Evolutionary conservation across 2,329 filamentous ascomycete species (phyloP).

Genomic region (Hymenoscyphus occultus): DNA sequence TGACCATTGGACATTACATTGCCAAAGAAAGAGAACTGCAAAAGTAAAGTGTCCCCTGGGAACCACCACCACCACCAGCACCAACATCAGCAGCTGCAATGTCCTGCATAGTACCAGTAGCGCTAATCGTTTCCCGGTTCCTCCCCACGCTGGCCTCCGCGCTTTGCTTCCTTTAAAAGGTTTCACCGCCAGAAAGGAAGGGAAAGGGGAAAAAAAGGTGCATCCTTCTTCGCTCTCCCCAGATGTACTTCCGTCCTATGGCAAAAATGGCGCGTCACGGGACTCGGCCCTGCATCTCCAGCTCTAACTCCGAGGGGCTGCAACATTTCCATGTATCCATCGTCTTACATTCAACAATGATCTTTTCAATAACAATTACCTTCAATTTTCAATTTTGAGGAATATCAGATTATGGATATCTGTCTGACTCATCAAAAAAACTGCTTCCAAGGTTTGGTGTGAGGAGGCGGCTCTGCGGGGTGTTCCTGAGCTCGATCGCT

Average conservation of each 20-base stretch:
- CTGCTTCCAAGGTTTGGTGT: background rate
- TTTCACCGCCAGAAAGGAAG: conserved; percentile 27
- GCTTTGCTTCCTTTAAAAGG: conserved; percentile 8
- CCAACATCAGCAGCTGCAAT: conserved; percentile 13
- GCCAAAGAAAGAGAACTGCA: conserved; percentile 4
- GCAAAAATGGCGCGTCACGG: conserved; percentile 14
- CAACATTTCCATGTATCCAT: background rate
- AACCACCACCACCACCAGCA: background rate
- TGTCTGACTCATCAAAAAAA: background rate
- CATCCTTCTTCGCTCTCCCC: background rate
- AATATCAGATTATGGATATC: background rate
- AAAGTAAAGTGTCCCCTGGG: conserved; percentile 4
- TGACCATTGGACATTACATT: conserved; percentile 6
- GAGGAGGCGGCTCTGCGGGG: background rate
- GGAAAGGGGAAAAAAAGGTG: background rate
- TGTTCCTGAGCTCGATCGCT: background rate
- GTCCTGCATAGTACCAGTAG: conserved; percentile 19
- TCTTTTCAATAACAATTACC: background rate
- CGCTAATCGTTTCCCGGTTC: conserved; percentile 16
- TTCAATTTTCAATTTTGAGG: background rate
- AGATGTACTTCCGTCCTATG: conserved; percentile 2
- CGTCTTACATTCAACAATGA: background rate
- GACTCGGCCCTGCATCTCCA: background rate
- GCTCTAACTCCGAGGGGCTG: background rate
- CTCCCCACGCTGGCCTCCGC: conserved; percentile 21